Evolutionary conservation across 2,329 filamentous ascomycete species (phyloP).

Genomic region (Epicoccum sorghinum): DNA sequence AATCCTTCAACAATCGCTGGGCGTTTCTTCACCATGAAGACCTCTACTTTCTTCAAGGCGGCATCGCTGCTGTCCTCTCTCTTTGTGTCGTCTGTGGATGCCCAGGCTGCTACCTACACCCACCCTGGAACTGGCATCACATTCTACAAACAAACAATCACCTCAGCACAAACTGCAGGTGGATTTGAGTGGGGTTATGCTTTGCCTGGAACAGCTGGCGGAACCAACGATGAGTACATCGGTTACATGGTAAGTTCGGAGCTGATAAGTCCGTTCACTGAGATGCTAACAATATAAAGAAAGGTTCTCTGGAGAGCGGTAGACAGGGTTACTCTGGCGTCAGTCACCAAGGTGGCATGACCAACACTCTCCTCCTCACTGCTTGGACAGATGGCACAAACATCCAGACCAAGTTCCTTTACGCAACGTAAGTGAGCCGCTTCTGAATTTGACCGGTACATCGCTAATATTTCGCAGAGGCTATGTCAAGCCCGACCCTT

Average conservation of each 20-base stretch:
- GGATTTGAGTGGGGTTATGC: conserved; percentile 46
- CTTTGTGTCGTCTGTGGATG: conserved; percentile 33
- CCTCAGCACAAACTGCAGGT: conserved; percentile 35
- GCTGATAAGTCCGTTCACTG: background rate
- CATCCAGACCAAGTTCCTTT: conserved; percentile 43
- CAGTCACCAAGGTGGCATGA: conserved; percentile 46
- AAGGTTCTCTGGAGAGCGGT: conserved; percentile 35
- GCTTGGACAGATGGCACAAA: conserved; percentile 35
- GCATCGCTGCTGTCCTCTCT: conserved; percentile 48
- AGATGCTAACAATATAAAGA: conserved; percentile 26
- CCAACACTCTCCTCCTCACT: conserved; percentile 42
- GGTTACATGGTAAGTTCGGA: conserved; percentile 40
- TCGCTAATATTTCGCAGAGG: conserved; percentile 48
- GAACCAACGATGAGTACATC: conserved; percentile 45
- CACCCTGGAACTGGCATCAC: conserved; percentile 40
- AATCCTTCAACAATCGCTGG: conserved; percentile 22
- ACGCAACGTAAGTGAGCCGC: conserved; percentile 31
- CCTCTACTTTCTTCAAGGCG: conserved; percentile 40
- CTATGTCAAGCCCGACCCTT: conserved; percentile 64
- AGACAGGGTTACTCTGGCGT: conserved; percentile 47
- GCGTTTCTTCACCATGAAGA: conserved; percentile 41
- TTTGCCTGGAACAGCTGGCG: conserved; percentile 31
- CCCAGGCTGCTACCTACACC: conserved; percentile 39
- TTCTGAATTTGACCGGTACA: background rate
- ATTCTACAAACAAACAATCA: conserved; percentile 35